A percentile compares a stretch with the other conserved stretches of the same genome.
Evolutionary conservation across 2,329 filamentous ascomycete genomes (phyloP).

Genomic region (Botrytis paeoniae): DNA sequence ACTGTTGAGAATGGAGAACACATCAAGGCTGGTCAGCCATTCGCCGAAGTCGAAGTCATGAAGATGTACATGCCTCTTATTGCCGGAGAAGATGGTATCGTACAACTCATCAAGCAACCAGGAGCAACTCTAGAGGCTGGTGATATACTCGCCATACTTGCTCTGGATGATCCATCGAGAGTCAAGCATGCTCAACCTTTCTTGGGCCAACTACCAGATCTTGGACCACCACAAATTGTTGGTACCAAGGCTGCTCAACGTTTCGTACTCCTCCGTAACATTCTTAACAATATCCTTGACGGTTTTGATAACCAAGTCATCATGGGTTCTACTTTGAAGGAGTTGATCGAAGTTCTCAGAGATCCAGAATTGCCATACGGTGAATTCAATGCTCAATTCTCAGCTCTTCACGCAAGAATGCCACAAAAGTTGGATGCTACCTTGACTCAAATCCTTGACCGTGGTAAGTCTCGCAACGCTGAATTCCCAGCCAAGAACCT

Average conservation of each 20-base stretch:
- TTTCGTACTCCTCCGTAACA: slow-evolving; percentile 72
- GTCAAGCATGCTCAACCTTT: slow-evolving; percentile 97
- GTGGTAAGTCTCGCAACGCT: slow-evolving; percentile 68
- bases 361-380: slow-evolving; percentile 90
- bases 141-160: slow-evolving; percentile 96
- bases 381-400: slow-evolving; percentile 94
- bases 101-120: slow-evolving; percentile 98
- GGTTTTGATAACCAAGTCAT: slow-evolving; percentile 98
- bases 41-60: slow-evolving; percentile 99
- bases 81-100: slow-evolving; percentile 89
- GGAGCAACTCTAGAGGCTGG: slow-evolving; percentile 96
- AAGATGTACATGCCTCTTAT: slow-evolving; percentile 99
- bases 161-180: slow-evolving; percentile 89
- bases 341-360: slow-evolving; percentile 85
- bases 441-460: slow-evolving; percentile 82
- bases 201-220: slow-evolving; percentile 81
- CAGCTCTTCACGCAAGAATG: slow-evolving; percentile 95
- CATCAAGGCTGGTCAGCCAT: slow-evolving; percentile 86
- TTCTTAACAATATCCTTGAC: slow-evolving; percentile 81
- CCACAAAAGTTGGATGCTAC: slow-evolving; percentile 84
- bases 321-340: slow-evolving; percentile 82
- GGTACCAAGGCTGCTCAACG: slow-evolving; percentile 90
- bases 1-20: slow-evolving; percentile 94
- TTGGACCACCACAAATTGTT: slow-evolving; percentile 81
- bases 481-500: slow-evolving; percentile 94